Base-by-base conservation (phyloP, 306 rosid species). In the Pueraria montana region DNA sequence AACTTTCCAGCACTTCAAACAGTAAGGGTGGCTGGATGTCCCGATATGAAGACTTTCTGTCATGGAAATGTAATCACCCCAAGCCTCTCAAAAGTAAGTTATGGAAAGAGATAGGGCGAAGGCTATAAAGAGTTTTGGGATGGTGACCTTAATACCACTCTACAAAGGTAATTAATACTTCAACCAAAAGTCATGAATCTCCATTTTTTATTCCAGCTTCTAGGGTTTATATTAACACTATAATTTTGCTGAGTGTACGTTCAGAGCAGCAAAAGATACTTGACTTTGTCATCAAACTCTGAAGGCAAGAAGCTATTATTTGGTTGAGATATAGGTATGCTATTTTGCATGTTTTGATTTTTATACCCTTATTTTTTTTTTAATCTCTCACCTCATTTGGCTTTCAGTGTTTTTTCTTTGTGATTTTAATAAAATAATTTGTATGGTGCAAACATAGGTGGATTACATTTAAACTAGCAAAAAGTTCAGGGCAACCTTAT, bases 81-180 rank as follows among this genome's bases (percentile, higher is more conserved):
- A 4, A 13, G 18, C 1, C 77, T 55, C 30, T 24, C 58, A 53
- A 0, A 0, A 26, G 83, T 68, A 18, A 11, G 2, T 18, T 20
- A 55, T 50, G 9, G 20, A 16, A 2, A 8, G 38, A 34, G 38
- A 8, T 40, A 0, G 11, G n/a, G n/a, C n/a, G n/a, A n/a, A 40
- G 11, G 7, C 6, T 2, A 3, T 7, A 8, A 40, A 9, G 11
- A 23, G 2, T 16, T 0, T 10, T 58, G 77, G 85, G 38, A 66
- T 6, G 76, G 71, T n/a, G 77, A 82, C 52, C 70, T 75, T 27
- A 82, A 75, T 42, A 26, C 42, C 20, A 53, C 76, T 2, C 12
- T 50, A 0, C n/a, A 53, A 23, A 8, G 69, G 85, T 74, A 74
- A 50, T 50, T 74, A 5, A 18, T 9, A 14, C n/a, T 6, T 6